Evolutionary conservation across 306 rosid genomes (phyloP), one percentile per base, ranked within the genome.

Genomic region (Corylus avellana): DNA sequence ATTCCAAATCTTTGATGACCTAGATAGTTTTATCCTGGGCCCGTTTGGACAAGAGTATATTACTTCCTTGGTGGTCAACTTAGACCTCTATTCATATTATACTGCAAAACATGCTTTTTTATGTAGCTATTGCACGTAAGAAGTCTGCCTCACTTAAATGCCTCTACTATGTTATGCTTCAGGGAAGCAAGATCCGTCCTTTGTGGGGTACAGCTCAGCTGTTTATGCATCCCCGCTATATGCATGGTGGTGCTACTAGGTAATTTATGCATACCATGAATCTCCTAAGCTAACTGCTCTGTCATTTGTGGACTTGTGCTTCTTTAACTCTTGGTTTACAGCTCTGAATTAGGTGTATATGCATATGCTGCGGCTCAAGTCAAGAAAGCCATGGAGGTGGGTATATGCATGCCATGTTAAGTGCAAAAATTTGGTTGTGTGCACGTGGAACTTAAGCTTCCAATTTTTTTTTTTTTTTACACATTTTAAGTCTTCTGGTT

Each of bases 221-320:
- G 69, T 95, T 95, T 78, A 25, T 90, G 92, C 99, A 95, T 88
- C 97, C 98, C 79, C 93, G 98, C 47, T 93, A 91, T 83, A 95
- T 95, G 99, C 98, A 93, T 70, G 99, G 99, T 76, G 99, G 80
- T 79, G 97, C 96, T 74, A 95, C 99, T 14, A 91, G 98, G 99
- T 95, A 92, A 84, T 16, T 14, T 67, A 14, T 39, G 13, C 50
- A 8, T n/a, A 18, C 17, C 49, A 11, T 51, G 37, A 48, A 48
- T 74, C 47, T 32, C 73, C 44, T 83, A 14, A 56, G 44, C 77
- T 80, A 17, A 17, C 1, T 51, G n/a, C 20, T 72, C 64, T 42
- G 67, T 72, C 14, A 18, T 78, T 56, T 46, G 11, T 76, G 76
- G 68, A 51, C 53, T 84, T 25, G 56, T 82, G 82, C n/a, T 80